Base-by-base conservation (phyloP, 2,329 filamentous ascomycete genomes). In the Aspergillus brunneoviolaceus region DNA sequence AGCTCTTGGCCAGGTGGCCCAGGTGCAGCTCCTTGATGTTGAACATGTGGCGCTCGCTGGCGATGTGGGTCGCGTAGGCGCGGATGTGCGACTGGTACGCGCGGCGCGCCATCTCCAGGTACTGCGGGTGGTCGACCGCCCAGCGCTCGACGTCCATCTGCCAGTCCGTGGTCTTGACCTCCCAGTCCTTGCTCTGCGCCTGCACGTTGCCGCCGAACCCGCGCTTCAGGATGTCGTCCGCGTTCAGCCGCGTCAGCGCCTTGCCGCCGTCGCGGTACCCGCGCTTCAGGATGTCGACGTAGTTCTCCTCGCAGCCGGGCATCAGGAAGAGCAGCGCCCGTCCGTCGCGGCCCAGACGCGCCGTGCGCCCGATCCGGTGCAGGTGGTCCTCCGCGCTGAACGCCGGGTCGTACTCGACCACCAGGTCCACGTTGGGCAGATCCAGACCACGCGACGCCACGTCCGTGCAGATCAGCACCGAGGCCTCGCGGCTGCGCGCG, bases 381-480 rank as follows among this genome's bases (percentile, higher is more conserved):
- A 97, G 84, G 74, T 99, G 95, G 74, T 99, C 95, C 62, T 93
- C 90, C 25, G 92, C 88, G 72, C 90, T 92, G 77, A 98, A 98
- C 2, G 95, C 91, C 0, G 95, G 93, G 72, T 99, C 95, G 73
- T 96, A 98, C 75, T 99, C 95, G 59, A 99, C 85, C 53, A 99
- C 92, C 21, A 97, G 83, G 74, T 99, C 95, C 55, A 99, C 91
- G 54, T 95, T 94, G 0, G 94, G 94, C 16, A 99, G 86, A 81
- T 99, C 95, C 48, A 99, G 87, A 79, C 95, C 95, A 72, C 95
- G 91, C 21, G 95, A 95, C 12, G 95, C 92, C 54, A 99, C 95
- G 71, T 99, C 95, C 1, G 95, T 99, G 67, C 93, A 96, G 65
- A 99, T 85, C 16, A 99, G 84, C 3, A 99, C 86, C 0, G 90